Base-by-base conservation (phyloP, 164 flowering plant species). In the Liquidambar formosana region DNA sequence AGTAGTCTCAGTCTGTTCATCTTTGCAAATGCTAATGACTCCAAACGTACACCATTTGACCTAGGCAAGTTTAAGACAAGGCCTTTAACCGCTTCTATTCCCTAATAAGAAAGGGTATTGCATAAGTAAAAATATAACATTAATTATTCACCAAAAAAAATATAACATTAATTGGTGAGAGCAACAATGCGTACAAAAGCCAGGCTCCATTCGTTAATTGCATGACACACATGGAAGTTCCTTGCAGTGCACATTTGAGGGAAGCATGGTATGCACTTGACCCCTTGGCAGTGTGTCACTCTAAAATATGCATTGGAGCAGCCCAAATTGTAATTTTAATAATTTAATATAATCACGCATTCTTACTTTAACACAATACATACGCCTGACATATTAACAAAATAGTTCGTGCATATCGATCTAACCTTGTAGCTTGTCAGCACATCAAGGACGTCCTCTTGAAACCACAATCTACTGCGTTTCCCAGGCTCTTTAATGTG, bases 391-490 rank as follows among this genome's bases (percentile, higher is more conserved):
- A 33, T 33, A 33, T 33, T 33, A 33, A 6, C 41, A 33, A 33
- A 33, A 47, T 16, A 61, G 16, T 22, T 54, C 11, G 11, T 22
- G n/a, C 11, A 22, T 9, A 38, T 5, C 38, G 53, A 0, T 61
- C 74, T 65, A 23, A 77, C 80, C 27, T 23, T 45, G 12, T 51
- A 12, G 8, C 49, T 27, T 23, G 56, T 22, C 47, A 78, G 22
- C 14, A 75, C 64, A 28, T 57, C 12, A 11, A 19, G 41, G n/a
- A 68, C 59, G n/a, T 76, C 77, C 22, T 67, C 63, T 19, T 33
- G 33, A 64, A 12, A 10, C 70, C 74, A 80, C 47, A 74, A n/a
- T 27, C 76, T 74, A 47, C 74, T 74, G 10, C 76, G 64, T 16
- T 69, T 69, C 0, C 73, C 78, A 38, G 66, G 70, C 10, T 71